phyloP scores from a whole-genome alignment of 2,329 filamentous ascomycete species.

The Didymella glomerata region DNA sequence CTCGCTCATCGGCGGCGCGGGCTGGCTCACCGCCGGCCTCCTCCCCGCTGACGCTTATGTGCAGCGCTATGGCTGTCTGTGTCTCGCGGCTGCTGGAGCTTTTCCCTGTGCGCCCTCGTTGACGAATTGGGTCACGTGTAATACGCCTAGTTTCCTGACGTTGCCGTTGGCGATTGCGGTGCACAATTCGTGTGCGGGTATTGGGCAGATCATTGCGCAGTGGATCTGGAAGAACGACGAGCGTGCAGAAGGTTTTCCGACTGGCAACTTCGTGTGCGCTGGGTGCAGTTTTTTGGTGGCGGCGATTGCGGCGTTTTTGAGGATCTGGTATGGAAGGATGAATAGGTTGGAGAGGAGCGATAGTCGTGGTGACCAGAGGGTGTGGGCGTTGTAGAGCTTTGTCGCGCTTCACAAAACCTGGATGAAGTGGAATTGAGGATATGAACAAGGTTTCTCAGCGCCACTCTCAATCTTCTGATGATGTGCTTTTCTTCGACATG shows the following conservation, averaged over 20 bases:
- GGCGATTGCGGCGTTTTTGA: slow-evolving; percentile 33
- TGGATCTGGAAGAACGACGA: slow-evolving; percentile 53
- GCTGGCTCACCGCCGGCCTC: slow-evolving; percentile 46
- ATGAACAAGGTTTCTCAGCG: neutral
- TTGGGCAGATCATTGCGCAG: slow-evolving; percentile 53
- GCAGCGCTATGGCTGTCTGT: slow-evolving; percentile 49
- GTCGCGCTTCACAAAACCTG: neutral
- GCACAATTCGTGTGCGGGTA: slow-evolving; percentile 50
- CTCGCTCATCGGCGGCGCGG: slow-evolving; percentile 41
- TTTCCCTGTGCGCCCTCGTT: slow-evolving; percentile 51
- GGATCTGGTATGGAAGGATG: slow-evolving; percentile 42
- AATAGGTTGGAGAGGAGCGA: slow-evolving; percentile 30
- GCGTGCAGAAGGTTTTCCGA: slow-evolving; percentile 46
- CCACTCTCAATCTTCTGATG: neutral
- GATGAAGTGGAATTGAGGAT: neutral
- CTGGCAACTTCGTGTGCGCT: slow-evolving; percentile 54
- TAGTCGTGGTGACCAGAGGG: slow-evolving; percentile 32
- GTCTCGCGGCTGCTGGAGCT: slow-evolving; percentile 50
- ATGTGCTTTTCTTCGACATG: neutral
- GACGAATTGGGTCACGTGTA: slow-evolving; percentile 53
- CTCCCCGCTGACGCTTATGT: slow-evolving; percentile 35
- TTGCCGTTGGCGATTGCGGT: slow-evolving; percentile 52
- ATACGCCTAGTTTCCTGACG: slow-evolving; percentile 49
- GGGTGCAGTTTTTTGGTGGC: slow-evolving; percentile 49
- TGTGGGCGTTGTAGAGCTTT: slow-evolving; percentile 25